Base-by-base conservation (phyloP, 2,329 filamentous ascomycete genomes). In the Dactylellina sp. region DNA sequence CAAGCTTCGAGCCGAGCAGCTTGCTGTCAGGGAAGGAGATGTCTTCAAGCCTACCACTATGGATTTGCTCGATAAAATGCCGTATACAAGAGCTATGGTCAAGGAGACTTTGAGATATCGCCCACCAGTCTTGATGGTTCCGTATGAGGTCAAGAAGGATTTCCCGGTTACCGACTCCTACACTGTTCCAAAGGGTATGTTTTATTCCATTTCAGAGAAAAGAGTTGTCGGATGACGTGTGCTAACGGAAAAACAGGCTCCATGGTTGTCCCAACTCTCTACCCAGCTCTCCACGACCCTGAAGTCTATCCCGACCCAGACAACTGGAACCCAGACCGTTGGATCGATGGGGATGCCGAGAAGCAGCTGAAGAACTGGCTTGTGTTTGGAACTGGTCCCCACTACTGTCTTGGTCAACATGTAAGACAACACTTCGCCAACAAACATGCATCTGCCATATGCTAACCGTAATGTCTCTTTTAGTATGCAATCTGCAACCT, bases 121-220 rank as follows among this genome's bases (percentile, higher is more conserved):
- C 65, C 95, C 95, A 76, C 95, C 95, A 65, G 95, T 99, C 79
- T 87, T 97, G 82, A 97, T 99, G 92, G 92, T 97, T 56, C 95
- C 95, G 35, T 98, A 98, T 82, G 82, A 93, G 75, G 92, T 89
- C 77, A 98, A 98, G 89, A 97, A 96, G 85, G 84, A 91, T 64
- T 99, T 98, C 86, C 93, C 93, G 56, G 90, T 99, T 78, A 92
- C 91, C 24, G 87, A 90, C 37, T 86, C 85, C 37, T 97, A 98
- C 83, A 97, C 93, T n/a, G 89, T 94, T 56, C 91, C 92, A 79
- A 98, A 98, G 85, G 91, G 88, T 87, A 80, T 79, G 83, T 77
- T 42, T 44, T n/a, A 6, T 9, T 28, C 4, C 25, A 12, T 50
- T 20, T 50, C 32, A 22, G 4, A 46, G 20, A 46, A 6, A 46